phyloP scores from a whole-genome alignment of 208 protist genomes.

The Naegleria fowleri region DNA sequence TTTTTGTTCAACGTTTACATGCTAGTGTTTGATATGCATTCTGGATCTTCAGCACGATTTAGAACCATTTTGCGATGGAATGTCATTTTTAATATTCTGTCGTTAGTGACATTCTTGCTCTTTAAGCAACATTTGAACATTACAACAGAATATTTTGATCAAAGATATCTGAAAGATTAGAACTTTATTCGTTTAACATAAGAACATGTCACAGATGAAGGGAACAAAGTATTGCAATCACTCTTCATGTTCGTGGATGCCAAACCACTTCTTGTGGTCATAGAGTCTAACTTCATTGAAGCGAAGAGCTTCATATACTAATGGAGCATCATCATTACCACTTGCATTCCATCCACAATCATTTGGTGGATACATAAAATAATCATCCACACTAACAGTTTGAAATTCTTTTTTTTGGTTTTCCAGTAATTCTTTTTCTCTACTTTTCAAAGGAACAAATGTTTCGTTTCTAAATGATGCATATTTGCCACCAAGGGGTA shows the following conservation, averaged over 20 bases:
- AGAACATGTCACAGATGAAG: too few relatives aligned
- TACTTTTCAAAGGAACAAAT: not conserved
- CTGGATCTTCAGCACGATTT: not conserved
- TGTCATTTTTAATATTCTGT: not conserved
- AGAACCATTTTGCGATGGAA: not conserved
- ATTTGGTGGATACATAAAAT: not conserved
- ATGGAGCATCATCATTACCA: not conserved
- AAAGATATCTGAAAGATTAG: not conserved
- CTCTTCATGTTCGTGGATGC: too few relatives aligned
- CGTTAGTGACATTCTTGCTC: not conserved
- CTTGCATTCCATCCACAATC: not conserved
- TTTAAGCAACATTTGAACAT: not conserved
- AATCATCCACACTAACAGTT: not conserved
- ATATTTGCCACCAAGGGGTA: not conserved
- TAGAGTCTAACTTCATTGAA: not conserved
- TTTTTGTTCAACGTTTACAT: not conserved
- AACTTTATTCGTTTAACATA: not conserved
- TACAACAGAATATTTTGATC: not conserved
- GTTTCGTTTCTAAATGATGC: slow-evolving; percentile 19
- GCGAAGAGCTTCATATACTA: not conserved
- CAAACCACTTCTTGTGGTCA: not conserved
- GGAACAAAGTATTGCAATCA: too few relatives aligned
- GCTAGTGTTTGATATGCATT: not conserved
- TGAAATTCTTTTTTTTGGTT: not conserved
- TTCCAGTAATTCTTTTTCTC: not conserved